Evolutionary conservation across 202 grass and related monocot genomes (phyloP), one percentile per base, ranked within the genome.

Genomic region (Panicum hallii): DNA sequence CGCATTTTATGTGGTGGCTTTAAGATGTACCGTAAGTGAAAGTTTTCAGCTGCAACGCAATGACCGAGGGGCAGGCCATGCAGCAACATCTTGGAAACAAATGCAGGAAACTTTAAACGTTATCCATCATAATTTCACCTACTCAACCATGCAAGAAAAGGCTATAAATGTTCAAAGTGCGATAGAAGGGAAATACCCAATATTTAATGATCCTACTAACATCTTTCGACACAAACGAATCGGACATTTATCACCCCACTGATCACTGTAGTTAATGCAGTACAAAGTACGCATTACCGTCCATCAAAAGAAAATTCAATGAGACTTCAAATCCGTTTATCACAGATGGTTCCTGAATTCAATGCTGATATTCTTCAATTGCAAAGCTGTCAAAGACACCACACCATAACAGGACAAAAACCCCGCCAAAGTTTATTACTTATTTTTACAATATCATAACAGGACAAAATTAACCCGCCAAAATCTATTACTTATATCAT

Each of bases 301-400:
- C 5, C 40, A 32, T 40, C 8, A 52, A 74, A 84, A 63, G 36
- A 45, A 77, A 48, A 23, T 30, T 44, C 30, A 67, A 41, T n/a
- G 74, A 50, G 19, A 22, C 77, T 79, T 67, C 41, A 79, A 75
- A 74, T 69, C 20, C 68, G 56, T 88, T 73, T 58, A 43, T 19
- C 44, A 41, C 20, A 72, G 52, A 84, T 57, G 40, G 69, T 85
- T 66, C 58, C 20, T 74, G 17, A 84, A 72, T 66, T 58, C 53
- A 62, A 12, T 7, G 10, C 8, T 6, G 17, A 36, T 71, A 82
- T 69, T 74, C 48, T 50, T 74, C 54, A 46, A 86, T 46, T 57
- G 15, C 44, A 56, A 83, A 72, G 62, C 13, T 78, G 40, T 45
- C 46, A 70, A 3, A 62, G 13, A 42, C 11, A 23, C 41, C 11